These are phyloP conservation scores for Thermothielavioides terrestris DNA, from an alignment of 495 filamentous ascomycete genomes.

Conservation along the genomic window DNA sequence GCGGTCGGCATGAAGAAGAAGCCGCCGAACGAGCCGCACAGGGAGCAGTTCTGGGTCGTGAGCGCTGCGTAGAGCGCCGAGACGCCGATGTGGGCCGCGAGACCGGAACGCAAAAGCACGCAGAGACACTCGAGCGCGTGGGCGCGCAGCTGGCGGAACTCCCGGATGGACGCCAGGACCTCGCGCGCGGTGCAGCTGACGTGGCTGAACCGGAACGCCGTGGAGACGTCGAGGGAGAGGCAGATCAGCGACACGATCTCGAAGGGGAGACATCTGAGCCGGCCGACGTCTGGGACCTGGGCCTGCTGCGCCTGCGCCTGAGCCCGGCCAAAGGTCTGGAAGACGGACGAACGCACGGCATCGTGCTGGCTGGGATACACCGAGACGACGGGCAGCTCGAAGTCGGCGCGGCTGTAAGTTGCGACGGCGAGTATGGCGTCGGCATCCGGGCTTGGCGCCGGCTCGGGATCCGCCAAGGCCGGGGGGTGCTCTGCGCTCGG, in stretches of 20 bases:
- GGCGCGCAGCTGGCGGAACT: neutral
- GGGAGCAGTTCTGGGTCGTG: neutral
- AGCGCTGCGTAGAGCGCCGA: neutral
- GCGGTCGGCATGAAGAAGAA: conserved; percentile 5
- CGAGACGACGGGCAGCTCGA: conserved; percentile 1
- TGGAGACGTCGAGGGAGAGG: conserved; percentile 3
- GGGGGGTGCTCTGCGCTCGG: neutral
- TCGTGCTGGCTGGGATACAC: conserved; percentile 5
- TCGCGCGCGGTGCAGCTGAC: conserved; percentile 6
- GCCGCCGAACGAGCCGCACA: conserved; percentile 5
- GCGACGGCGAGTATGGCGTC: neutral
- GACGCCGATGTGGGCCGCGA: neutral
- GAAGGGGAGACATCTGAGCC: neutral
- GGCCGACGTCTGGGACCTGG: neutral
- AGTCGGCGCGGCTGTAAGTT: neutral
- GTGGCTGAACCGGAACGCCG: conserved; percentile 3
- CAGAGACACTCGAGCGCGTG: conserved; percentile 1
- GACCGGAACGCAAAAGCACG: neutral
- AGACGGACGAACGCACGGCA: neutral
- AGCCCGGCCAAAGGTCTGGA: neutral
- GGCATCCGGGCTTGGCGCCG: conserved; percentile 4
- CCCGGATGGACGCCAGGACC: neutral
- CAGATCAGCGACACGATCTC: conserved; percentile 4
- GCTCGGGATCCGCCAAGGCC: neutral
- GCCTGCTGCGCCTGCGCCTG: too few relatives aligned